Conservation (phyloP, 1,284 basidiomycete genomes). For the Ganoderma leucocontextum region DNA sequence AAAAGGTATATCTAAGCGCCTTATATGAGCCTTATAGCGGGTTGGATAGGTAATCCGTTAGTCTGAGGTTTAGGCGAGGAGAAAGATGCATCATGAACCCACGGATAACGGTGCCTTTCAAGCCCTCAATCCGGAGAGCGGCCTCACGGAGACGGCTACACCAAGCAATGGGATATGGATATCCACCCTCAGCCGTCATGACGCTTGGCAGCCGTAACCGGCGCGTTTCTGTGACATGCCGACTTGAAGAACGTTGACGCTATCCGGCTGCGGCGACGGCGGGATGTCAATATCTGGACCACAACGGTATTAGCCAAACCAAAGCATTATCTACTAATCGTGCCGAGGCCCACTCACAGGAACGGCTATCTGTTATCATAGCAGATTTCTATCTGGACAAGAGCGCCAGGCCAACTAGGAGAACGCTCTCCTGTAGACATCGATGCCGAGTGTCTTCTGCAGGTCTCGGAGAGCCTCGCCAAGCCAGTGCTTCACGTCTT, state of each 20-base stretch:
- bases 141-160: not conserved
- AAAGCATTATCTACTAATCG: not conserved
- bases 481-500: constrained; percentile 78
- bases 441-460: constrained; percentile 64
- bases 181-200: not conserved
- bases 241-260: not conserved
- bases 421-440: constrained; percentile 72
- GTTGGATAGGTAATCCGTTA: not conserved
- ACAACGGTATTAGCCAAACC: not conserved
- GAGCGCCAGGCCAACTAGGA: not conserved
- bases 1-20: not conserved
- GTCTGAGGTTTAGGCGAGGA: not conserved
- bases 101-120: not conserved
- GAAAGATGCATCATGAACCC: not conserved
- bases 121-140: not conserved
- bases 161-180: not conserved
- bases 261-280: not conserved
- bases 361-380: not conserved
- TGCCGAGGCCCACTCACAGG: not conserved
- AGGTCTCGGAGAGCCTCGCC: constrained; percentile 57
- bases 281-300: not conserved
- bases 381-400: too few species aligned
- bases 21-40: not conserved
- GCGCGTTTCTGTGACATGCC: not conserved
- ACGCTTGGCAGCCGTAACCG: not conserved